Conservation (phyloP, 208 protist genomes). For the Trypanosoma cruzi region DNA sequence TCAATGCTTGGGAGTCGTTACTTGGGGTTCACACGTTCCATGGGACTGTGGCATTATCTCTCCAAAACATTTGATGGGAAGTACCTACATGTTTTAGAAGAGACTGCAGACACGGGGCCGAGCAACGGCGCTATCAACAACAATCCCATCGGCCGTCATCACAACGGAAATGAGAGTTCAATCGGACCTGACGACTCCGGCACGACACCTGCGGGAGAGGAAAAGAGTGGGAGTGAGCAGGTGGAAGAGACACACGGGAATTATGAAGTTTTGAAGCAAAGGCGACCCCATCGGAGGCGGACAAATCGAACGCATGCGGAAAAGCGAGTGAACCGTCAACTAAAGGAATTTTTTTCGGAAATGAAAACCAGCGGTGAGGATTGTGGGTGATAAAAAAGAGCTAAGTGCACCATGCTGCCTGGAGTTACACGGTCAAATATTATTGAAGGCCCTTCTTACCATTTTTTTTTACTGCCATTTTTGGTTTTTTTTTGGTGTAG, state of each 20-base stretch:
- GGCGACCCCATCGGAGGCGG: slow-evolving; percentile 15
- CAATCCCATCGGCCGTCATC: background rate
- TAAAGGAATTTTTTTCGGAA: background rate
- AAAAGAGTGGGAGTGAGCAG: background rate
- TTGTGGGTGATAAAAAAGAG: background rate
- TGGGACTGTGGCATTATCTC: slow-evolving; percentile 19
- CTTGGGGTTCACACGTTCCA: slow-evolving; percentile 15
- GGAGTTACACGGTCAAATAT: no score
- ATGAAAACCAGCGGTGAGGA: background rate
- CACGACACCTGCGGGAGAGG: background rate
- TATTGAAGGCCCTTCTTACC: no score
- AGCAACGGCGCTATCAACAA: background rate
- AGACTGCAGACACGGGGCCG: background rate
- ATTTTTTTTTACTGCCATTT: no score
- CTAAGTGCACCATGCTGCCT: no score
- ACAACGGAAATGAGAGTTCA: slow-evolving; percentile 14
- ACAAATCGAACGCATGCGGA: slow-evolving; percentile 30
- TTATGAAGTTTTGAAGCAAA: background rate
- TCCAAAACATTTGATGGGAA: background rate
- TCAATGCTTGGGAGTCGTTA: slow-evolving; percentile 13
- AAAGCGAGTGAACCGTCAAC: slow-evolving; percentile 17
- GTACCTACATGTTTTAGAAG: background rate
- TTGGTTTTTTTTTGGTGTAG: no score
- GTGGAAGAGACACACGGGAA: background rate
- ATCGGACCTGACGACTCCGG: slow-evolving; percentile 17